Conservation (phyloP, 352 stramenopile genomes). For the Ophiocytium majus region DNA sequence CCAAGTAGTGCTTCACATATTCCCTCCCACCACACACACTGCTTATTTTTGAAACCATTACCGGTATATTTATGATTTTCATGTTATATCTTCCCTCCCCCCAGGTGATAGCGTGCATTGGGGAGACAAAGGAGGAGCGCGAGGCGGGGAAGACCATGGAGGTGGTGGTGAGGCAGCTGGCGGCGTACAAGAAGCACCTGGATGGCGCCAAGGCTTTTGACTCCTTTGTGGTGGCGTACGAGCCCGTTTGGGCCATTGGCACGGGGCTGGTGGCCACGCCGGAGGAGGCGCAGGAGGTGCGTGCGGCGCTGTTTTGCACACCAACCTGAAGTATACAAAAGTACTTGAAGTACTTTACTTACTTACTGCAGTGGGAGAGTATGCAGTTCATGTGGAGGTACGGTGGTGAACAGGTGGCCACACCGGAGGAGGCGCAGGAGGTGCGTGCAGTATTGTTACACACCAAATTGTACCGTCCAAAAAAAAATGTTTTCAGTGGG, state of each 20-base stretch:
- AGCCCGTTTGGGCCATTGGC: constrained; percentile 94
- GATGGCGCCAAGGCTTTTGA: constrained; percentile 8
- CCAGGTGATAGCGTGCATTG: constrained; percentile 95
- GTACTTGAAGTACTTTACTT: background rate
- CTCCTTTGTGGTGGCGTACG: constrained; percentile 93
- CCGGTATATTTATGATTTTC: too few species aligned
- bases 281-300: constrained; percentile 81
- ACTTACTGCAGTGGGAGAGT: constrained; percentile 76
- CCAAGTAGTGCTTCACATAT: too few species aligned
- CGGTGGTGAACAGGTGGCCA: constrained; percentile 90
- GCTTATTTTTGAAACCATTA: too few species aligned
- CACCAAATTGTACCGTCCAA: constrained; percentile 38
- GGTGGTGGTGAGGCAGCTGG: constrained; percentile 41
- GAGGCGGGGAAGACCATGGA: constrained; percentile 71
- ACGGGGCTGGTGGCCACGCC: constrained; percentile 91
- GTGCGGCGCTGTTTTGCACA: too few species aligned
- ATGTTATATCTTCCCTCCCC: background rate
- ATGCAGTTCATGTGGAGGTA: constrained; percentile 95
- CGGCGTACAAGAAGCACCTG: constrained; percentile 30
- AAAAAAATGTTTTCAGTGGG: constrained; percentile 93
- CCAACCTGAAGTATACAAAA: constrained; percentile 6
- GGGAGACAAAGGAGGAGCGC: constrained; percentile 88
- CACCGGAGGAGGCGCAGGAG: constrained; percentile 86
- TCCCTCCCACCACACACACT: too few species aligned
- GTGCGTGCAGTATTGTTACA: background rate